Base-by-base conservation (phyloP, 116 monocot species). In the Iris pallida region DNA sequence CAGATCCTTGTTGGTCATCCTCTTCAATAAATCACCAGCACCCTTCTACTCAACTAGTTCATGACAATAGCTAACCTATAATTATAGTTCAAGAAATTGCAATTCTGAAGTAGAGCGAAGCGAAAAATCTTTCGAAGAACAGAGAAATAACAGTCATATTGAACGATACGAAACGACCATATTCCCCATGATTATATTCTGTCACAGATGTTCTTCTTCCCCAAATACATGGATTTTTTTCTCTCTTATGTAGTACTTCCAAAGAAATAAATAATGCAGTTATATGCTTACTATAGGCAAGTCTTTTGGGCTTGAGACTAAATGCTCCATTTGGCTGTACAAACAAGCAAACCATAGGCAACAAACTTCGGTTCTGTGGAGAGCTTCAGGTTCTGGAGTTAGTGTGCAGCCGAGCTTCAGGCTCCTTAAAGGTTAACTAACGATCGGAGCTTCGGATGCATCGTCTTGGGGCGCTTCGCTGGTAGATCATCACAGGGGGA, bases 231-330 rank as follows among this genome's bases (percentile, higher is more conserved):
- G 30, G 30, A 30, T 30, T 30, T 30, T 30, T 30, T 4, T 14
- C 41, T 61, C 42, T 43, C 61, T 57, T 19, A 19, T 57, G 57
- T 19, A 57, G 20, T 57, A 57, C 8, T 57, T 57, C 13, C 5
- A 44, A 44, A 61, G 44, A 42, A 61, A 43, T 1, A 61, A 61
- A 42, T 20, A 61, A 61, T 61, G 61, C 13, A 61, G 61, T 61
- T n/a, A 61, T 42, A 20, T 61, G 41, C n/a, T n/a, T n/a, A n/a
- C 61, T 59, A 30, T 11, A 59, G 8, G 9, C 20, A 59, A 41
- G 7, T 20, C 14, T 42, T 14, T 1, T 43, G 12, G 8, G n/a
- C n/a, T n/a, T n/a, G 9, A 20, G 20, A 57, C 11, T 20, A 9
- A 57, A 8, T 42, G 13, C 14, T 43, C 13, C 20, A n/a, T 4